Evolutionary conservation across 352 stramenopile genomes (phyloP), one percentile per base, ranked within the genome.

Genomic region (Phytophthora constricta): DNA sequence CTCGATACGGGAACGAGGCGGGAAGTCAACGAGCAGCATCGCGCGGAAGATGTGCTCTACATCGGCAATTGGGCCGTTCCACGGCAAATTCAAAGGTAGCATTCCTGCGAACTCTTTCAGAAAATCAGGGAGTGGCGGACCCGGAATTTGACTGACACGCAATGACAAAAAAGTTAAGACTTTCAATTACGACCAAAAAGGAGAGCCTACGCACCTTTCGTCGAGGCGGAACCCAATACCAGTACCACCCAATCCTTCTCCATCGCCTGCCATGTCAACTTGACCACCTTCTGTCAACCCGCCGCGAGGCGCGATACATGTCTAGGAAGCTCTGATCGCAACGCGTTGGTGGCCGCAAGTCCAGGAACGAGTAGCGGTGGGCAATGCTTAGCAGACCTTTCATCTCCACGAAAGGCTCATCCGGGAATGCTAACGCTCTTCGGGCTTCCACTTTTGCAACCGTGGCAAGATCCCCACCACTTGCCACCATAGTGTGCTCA

Each of bases 11-110:
- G 72, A 76, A 20, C 88, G 84, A 22, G 85, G 74, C 19, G 88
- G 88, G 43, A 96, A 94, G 51, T 96, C 88, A 27, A 93, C 83
- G 2, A 93, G 65, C 11, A 93, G 62, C 79, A 96, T 92, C 1
- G 87, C 87, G 39, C 87, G 86, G 71, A 87, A 93, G 45, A 96
- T 90, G 58, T 95, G 87, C 57, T 96, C 88, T 1, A 93, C 86
- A 45, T 96, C 88, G 13, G 88, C 88, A 46, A 96, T 91, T 17
- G 88, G 88, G 16, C 88, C 88, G 50, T 96, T 95, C 88, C 88
- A 96, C n/a, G 86, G 80, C 33, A 93, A 54, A 48, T 86, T 84
- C 20, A 96, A 68, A 17, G 88, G 88, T 47, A 96, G 58, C 84
- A 95, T 91, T 23, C 70, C 60, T 10, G 88, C 88, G 71, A 95